phyloP scores from a whole-genome alignment of 345 rosid species.

The Stellera chamaejasme region DNA sequence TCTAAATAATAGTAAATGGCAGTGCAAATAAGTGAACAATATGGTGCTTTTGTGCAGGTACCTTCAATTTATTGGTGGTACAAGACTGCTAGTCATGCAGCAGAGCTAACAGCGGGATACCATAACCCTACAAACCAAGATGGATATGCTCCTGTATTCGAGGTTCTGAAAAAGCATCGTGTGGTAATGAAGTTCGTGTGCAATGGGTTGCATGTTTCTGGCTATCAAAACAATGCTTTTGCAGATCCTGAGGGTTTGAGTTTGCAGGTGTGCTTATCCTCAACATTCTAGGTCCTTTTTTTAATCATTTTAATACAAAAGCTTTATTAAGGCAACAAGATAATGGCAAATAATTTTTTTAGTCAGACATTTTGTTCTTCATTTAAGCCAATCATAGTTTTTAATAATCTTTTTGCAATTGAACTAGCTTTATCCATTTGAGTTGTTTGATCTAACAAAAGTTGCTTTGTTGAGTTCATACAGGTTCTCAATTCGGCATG shows the following conservation, averaged over 20 bases:
- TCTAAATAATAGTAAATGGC: not conserved
- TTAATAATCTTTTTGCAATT: too few species aligned
- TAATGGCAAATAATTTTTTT: too few species aligned
- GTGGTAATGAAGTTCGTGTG: constrained; percentile 64
- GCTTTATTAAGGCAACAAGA: too few species aligned
- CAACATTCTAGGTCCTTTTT: not conserved
- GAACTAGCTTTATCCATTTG: not conserved
- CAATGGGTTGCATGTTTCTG: constrained; percentile 45
- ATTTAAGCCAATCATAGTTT: too few species aligned
- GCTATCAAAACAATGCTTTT: constrained; percentile 46
- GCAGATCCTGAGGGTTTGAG: constrained; percentile 82
- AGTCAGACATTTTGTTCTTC: too few species aligned
- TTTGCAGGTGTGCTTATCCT: constrained; percentile 83
- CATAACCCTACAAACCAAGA: constrained; percentile 79
- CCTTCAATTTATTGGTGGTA: constrained; percentile 95
- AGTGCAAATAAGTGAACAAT: too few species aligned
- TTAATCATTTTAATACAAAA: too few species aligned
- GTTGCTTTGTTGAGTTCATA: constrained; percentile 8
- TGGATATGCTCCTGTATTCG: constrained; percentile 70
- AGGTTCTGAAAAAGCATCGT: constrained; percentile 59
- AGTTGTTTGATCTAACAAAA: not conserved
- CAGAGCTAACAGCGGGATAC: constrained; percentile 90
- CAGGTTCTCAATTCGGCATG: constrained; percentile 85
- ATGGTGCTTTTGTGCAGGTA: constrained; percentile 41
- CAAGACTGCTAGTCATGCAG: constrained; percentile 83